phyloP scores from a whole-genome alignment of 768 basidiomycete genomes.

The Kwoniella heveanensis region DNA sequence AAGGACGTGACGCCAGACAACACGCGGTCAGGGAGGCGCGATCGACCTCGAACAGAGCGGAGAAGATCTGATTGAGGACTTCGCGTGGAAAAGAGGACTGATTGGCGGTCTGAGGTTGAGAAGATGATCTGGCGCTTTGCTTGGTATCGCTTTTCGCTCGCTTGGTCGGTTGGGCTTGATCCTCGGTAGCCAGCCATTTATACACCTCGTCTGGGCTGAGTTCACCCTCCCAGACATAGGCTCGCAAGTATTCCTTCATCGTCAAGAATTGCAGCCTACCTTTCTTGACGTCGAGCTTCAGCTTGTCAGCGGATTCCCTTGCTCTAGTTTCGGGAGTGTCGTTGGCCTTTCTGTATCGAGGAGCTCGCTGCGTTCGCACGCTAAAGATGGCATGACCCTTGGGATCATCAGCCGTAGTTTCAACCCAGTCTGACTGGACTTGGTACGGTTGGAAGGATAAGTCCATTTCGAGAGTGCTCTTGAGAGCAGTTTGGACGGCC shows the following conservation, averaged over 20 bases:
- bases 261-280: not conserved
- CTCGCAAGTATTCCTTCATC: slow-evolving; percentile 6
- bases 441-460: too few species aligned
- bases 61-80: not conserved
- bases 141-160: too few species aligned
- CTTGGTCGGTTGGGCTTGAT: not conserved
- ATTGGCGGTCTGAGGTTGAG: too few species aligned
- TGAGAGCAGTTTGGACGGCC: not conserved
- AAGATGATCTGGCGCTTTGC: too few species aligned
- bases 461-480: not conserved
- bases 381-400: too few species aligned
- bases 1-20: not conserved
- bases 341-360: too few species aligned
- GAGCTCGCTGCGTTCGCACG: too few species aligned
- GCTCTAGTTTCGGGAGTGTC: too few species aligned
- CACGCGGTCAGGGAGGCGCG: not conserved
- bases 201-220: not conserved
- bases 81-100: slow-evolving; percentile 1
- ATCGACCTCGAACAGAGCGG: not conserved
- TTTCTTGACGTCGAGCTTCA: not conserved
- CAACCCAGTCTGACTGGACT: too few species aligned
- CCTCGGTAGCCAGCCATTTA: not conserved
- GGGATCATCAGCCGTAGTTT: not conserved
- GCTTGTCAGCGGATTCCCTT: too few species aligned
- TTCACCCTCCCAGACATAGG: slow-evolving; percentile 6